Conservation (phyloP, 768 basidiomycete genomes). For the Auriscalpium vulgare region DNA sequence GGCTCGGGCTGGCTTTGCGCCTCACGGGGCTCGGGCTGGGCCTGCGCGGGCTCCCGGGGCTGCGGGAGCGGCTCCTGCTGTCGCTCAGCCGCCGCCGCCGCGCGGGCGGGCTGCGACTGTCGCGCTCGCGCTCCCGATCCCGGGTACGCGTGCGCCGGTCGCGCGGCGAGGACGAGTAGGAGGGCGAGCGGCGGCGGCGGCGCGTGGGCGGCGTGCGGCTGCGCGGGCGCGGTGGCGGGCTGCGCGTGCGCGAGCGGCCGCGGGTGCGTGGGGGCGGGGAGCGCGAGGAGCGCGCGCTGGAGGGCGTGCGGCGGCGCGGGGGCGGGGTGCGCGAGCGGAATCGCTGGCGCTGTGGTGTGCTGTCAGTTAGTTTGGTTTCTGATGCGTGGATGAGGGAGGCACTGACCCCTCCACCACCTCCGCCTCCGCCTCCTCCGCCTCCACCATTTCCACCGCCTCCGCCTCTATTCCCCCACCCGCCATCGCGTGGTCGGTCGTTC, state of each 20-base stretch:
- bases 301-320: constrained; percentile 23
- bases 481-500: constrained; percentile 42
- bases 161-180: constrained; percentile 38
- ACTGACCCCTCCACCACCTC: too few species aligned
- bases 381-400: too few species aligned
- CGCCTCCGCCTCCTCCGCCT: constrained; percentile 10
- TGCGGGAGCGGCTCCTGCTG: constrained; percentile 26
- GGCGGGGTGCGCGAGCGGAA: constrained; percentile 35
- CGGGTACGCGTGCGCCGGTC: constrained; percentile 13
- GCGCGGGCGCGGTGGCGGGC: background rate
- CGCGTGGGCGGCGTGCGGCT: constrained; percentile 17
- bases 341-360: constrained; percentile 38
- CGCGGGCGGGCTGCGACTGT: constrained; percentile 49
- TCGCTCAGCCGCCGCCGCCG: constrained; percentile 23
- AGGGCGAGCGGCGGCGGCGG: constrained; percentile 37
- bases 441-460: constrained; percentile 41
- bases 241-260: background rate
- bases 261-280: constrained; percentile 15
- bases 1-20: too few species aligned
- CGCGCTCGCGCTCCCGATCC: constrained; percentile 20
- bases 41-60: background rate
- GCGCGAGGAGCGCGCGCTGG: constrained; percentile 24
- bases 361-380: constrained; percentile 5
- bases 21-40: background rate
- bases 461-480: constrained; percentile 61